phyloP scores from a whole-genome alignment of 2,329 filamentous ascomycete species.

The Parascedosporium putredinis region DNA sequence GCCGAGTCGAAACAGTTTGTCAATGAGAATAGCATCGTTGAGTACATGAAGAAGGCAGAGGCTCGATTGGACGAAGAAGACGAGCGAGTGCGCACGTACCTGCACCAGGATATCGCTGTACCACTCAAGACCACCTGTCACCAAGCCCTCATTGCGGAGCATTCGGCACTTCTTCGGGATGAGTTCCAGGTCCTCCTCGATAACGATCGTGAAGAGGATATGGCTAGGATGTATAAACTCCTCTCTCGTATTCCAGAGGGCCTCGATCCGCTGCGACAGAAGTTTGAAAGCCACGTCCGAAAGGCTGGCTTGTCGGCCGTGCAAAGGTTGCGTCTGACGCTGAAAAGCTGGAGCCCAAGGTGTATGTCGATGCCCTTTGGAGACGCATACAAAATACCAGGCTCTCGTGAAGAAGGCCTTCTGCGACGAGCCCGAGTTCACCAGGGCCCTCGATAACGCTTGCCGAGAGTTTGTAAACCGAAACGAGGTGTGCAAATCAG shows the following conservation, averaged over 20 bases:
- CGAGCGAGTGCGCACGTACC: conserved; percentile 81
- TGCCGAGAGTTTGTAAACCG: conserved; percentile 97
- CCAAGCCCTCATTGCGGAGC: conserved; percentile 78
- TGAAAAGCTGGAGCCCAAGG: conserved; percentile 87
- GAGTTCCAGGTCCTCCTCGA: conserved; percentile 93
- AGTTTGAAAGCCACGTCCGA: conserved; percentile 86
- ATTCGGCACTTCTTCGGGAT: conserved; percentile 76
- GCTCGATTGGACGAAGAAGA: conserved; percentile 82
- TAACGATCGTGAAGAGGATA: conserved; percentile 88
- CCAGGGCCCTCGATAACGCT: conserved; percentile 88
- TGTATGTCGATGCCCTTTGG: conserved; percentile 91
- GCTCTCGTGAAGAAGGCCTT: conserved; percentile 87
- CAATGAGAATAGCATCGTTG: conserved; percentile 91
- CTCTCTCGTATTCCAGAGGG: conserved; percentile 84
- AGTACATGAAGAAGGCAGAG: conserved; percentile 99
- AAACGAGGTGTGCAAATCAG: conserved; percentile 89
- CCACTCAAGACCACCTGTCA: conserved; percentile 82
- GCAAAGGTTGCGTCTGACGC: conserved; percentile 76
- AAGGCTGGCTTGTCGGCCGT: conserved; percentile 83
- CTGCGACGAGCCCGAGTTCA: conserved; percentile 92
- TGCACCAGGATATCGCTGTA: conserved; percentile 80
- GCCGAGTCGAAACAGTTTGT: conserved; percentile 91
- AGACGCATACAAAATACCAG: conserved; percentile 90
- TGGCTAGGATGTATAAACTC: conserved; percentile 91
- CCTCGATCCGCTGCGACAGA: conserved; percentile 73